Evolutionary conservation across 129 eudicot species (phyloP).

Genomic region (Lactuca saligna): DNA sequence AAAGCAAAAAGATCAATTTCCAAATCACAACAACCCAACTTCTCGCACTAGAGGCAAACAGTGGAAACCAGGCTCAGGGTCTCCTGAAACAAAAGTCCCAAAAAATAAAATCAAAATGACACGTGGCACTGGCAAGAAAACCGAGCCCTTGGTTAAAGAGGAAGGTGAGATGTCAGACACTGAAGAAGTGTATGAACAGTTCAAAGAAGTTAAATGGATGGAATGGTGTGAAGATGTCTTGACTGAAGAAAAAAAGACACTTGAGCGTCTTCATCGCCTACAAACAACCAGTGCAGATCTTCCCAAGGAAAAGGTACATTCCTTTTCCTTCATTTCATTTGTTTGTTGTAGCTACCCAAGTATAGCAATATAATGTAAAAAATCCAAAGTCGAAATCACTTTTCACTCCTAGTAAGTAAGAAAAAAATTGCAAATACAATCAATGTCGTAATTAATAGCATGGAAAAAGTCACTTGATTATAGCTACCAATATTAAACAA

Average conservation of each 20-base stretch:
- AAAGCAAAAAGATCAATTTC: constrained; percentile 51
- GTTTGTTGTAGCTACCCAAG: too few species aligned
- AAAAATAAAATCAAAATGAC: constrained; percentile 42
- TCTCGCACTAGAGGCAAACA: constrained; percentile 62
- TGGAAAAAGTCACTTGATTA: too few species aligned
- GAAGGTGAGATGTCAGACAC: constrained; percentile 98
- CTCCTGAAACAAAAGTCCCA: constrained; percentile 24
- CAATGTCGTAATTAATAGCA: too few species aligned
- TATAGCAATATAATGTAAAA: too few species aligned
- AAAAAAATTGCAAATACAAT: too few species aligned
- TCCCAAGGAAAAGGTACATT: constrained; percentile 85
- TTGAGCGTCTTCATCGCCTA: constrained; percentile 75
- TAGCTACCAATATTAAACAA: too few species aligned
- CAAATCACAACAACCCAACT: constrained; percentile 17
- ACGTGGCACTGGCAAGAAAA: constrained; percentile 44
- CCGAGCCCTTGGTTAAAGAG: constrained; percentile 83
- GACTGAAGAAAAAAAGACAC: constrained; percentile 74
- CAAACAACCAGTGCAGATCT: constrained; percentile 91
- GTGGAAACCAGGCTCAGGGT: constrained; percentile 37
- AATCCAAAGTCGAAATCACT: too few species aligned
- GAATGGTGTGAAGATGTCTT: constrained; percentile 99
- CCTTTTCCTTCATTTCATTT: not conserved
- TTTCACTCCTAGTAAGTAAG: too few species aligned
- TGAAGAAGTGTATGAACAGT: constrained; percentile 94
- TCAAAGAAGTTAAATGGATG: constrained; percentile 98